Evolutionary conservation across 2,329 filamentous ascomycete genomes (phyloP), one percentile per base, ranked within the genome.

Genomic region (Fusarium decemcellulare): DNA sequence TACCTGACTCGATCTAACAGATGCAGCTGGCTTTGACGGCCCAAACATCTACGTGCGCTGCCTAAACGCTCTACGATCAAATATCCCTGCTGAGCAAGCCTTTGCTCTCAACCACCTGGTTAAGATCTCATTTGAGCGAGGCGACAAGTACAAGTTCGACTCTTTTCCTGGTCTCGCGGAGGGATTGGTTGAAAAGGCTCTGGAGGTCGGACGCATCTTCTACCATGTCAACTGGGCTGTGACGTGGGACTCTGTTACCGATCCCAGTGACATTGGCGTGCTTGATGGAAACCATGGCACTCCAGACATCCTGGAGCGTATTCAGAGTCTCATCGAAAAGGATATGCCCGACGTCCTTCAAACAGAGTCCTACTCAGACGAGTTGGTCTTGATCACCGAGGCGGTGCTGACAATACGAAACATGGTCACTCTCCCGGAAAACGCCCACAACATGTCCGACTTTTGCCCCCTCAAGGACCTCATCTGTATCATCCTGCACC

Each of bases 131-230:
- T 96, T 92, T 76, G 95, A 98, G 79, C 89, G 95, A 44, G 95
- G 95, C 47, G 96, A 98, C 78, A 97, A 97, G 80, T 98, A 97
- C 81, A 92, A 93, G 65, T 98, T 98, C 71, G 94, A 97, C 73
- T 93, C 93, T 6, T 98, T 98, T 72, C 92, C 93, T 2, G 91
- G 93, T 10, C 86, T 99, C 30, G 93, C 94, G 1, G 96, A 98
- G 79, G 93, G 93, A 4, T 86, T 99, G 10, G 90, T 97, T 59
- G 92, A 94, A 65, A 97, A 97, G 76, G 91, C 92, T 2, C 84
- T 98, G 52, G 90, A 95, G 67, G 87, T 97, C 42, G 92, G 92
- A 59, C 87, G 86, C 48, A 81, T 97, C 12, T 97, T 95, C 80
- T 96, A 94, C 76, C 87, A 96, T 55, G 87, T 97, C 23, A 87